phyloP scores from a whole-genome alignment of 2,329 filamentous ascomycete species.

The Orbilia ellipsospora region DNA sequence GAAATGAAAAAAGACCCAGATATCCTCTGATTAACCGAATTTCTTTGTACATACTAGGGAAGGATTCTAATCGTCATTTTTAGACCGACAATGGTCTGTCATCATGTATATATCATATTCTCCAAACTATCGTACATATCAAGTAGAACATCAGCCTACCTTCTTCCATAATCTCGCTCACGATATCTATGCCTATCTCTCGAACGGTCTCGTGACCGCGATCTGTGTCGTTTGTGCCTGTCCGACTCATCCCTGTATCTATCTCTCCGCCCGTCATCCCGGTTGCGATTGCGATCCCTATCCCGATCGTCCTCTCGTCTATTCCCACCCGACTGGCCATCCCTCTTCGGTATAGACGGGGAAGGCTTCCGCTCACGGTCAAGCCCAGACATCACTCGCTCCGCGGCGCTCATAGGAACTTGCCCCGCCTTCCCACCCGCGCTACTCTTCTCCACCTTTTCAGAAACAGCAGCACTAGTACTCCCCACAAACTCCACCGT shows the following conservation, averaged over 20 bases:
- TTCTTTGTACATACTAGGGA: slow-evolving; percentile 3
- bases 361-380: slow-evolving; percentile 56
- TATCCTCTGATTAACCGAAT: not conserved
- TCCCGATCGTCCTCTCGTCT: slow-evolving; percentile 43
- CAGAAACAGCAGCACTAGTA: not conserved
- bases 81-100: too few relatives aligned
- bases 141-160: not conserved
- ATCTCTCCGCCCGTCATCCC: slow-evolving; percentile 48
- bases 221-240: slow-evolving; percentile 40
- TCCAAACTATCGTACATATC: slow-evolving; percentile 37
- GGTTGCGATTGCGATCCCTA: slow-evolving; percentile 50
- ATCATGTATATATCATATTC: slow-evolving; percentile 31
- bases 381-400: slow-evolving; percentile 58
- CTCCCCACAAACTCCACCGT: slow-evolving; percentile 53
- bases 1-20: not conserved
- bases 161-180: slow-evolving; percentile 43
- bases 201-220: slow-evolving; percentile 49
- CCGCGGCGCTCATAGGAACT: slow-evolving; percentile 57
- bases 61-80: not conserved
- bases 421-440: slow-evolving; percentile 10
- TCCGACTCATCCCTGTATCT: slow-evolving; percentile 48
- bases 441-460: slow-evolving; percentile 11
- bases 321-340: slow-evolving; percentile 31
- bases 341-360: slow-evolving; percentile 38
- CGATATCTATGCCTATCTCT: slow-evolving; percentile 50